A percentile compares a stretch with the other conserved stretches of the same genome.
Conservation (phyloP, 2,329 filamentous ascomycete species). For the Spiromastix sp. region DNA sequence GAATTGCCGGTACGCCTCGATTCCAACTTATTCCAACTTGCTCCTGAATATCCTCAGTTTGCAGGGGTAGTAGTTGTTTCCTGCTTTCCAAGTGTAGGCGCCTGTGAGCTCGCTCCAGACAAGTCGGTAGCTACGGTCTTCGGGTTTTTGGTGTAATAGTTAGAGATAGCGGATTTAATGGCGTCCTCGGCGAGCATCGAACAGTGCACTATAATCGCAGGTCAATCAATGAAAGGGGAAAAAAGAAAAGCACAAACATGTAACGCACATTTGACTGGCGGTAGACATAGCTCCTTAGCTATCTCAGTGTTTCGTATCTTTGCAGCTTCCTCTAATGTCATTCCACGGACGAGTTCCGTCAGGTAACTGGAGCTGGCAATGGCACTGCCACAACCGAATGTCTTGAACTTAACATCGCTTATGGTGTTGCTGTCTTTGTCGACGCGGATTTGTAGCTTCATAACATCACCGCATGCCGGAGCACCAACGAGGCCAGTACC, state of each 20-base stretch:
- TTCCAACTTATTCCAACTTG: too few species aligned
- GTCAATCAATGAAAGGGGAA: slow-evolving; percentile 2
- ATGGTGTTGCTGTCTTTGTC: slow-evolving; percentile 82
- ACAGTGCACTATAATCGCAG: slow-evolving; percentile 57
- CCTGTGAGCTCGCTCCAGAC: slow-evolving; percentile 58
- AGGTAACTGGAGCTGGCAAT: slow-evolving; percentile 93
- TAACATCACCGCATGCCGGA: slow-evolving; percentile 85
- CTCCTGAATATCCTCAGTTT: too few species aligned
- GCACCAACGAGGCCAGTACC: slow-evolving; percentile 85
- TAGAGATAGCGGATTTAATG: slow-evolving; percentile 82
- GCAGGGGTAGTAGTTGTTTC: background rate
- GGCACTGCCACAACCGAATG: slow-evolving; percentile 86
- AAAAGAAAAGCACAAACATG: too few species aligned
- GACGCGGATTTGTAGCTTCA: slow-evolving; percentile 89
- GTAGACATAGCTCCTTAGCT: slow-evolving; percentile 85
- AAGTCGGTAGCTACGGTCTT: slow-evolving; percentile 64
- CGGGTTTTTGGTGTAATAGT: slow-evolving; percentile 88
- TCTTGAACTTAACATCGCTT: slow-evolving; percentile 95
- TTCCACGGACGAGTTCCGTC: slow-evolving; percentile 87
- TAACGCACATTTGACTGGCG: slow-evolving; percentile 71
- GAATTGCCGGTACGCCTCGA: too few species aligned
- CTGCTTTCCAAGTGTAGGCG: slow-evolving; percentile 54
- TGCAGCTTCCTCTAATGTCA: slow-evolving; percentile 89
- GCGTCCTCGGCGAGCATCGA: slow-evolving; percentile 88
- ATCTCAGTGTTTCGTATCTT: slow-evolving; percentile 97